Base-by-base conservation (phyloP, 805 yeast species). In the Jamesozyma hellenica region DNA sequence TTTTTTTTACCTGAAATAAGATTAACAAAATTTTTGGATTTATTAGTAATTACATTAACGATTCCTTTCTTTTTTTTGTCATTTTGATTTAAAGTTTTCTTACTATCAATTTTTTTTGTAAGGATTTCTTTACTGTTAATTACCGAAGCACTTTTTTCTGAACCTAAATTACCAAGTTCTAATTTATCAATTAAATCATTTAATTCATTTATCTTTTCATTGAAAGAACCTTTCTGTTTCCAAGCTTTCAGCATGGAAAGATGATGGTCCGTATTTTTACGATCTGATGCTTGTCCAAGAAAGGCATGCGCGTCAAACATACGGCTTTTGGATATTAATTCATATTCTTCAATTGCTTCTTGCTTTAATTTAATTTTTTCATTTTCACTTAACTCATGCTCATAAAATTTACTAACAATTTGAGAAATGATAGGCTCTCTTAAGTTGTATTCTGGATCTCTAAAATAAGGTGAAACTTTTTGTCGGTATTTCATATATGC, bases 391-490 rank as follows among this genome's bases (percentile, higher is more conserved):
- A 40, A 29, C 18, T 40, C 47, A 15, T 41, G 19, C 11, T 39
- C 33, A 34, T 41, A 41, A 11, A 43, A 12, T 8, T 42, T 32
- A 11, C 42, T 41, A 12, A 41, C 32, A 16, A 34, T 36, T 28
- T 38, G 38, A 11, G 49, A 41, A 9, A 45, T 36, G 7, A 35
- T 37, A 7, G 34, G 14, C 17, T 41, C 47, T 3, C 17, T 31
- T 10, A 38, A 15, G 8, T 32, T 36, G 9, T 9, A 15, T 4
- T 32, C 23, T 10, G 29, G 26, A 8, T 27, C 36, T 25, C 34
- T 15, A 13, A 37, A 29, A 30, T 43, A 37, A 3, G 47, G 43
- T 10, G 38, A 32, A 19, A 41, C 21, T 14, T 38, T 31, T 16
- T 35, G 33, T 23, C 39, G 28, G 34, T 39, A 45, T n/a, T 40